A percentile compares a stretch with the other conserved stretches of the same genome.
Conservation (phyloP, 768 basidiomycete species). For the Filobasidium floriforme region DNA sequence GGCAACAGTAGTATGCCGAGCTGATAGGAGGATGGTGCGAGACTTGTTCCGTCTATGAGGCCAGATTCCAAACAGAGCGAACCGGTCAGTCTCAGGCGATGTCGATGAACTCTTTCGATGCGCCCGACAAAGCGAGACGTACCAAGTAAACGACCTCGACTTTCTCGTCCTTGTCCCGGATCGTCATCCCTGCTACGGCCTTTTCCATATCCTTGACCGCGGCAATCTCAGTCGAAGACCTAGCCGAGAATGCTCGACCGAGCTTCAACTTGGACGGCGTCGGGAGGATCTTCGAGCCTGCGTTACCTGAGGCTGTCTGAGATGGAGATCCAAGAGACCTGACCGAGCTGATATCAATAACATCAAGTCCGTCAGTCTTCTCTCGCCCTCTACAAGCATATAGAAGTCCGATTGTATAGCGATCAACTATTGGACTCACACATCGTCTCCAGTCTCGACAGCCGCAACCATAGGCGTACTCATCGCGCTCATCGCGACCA, state of each 20-base stretch:
- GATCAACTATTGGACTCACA: too few species aligned
- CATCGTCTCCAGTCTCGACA: constrained; percentile 14
- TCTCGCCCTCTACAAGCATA: neutral
- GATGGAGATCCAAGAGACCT: constrained; percentile 7
- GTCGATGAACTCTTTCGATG: too few species aligned
- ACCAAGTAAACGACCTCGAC: constrained; percentile 65
- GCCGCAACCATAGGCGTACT: constrained; percentile 10
- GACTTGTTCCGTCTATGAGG: constrained; percentile 69
- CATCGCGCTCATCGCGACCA: constrained; percentile 3
- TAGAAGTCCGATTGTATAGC: too few species aligned
- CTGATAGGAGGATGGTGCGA: constrained; percentile 96
- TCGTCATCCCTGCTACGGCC: neutral
- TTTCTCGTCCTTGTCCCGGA: constrained; percentile 38
- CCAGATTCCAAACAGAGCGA: neutral
- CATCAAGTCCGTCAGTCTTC: too few species aligned
- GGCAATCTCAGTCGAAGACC: neutral
- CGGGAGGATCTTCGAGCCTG: neutral
- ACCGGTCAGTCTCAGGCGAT: neutral
- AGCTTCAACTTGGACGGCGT: constrained; percentile 2
- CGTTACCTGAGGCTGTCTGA: neutral
- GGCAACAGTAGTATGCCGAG: constrained; percentile 70
- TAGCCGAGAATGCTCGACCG: neutral
- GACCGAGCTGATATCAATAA: constrained; percentile 19
- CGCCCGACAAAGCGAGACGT: constrained; percentile 18
- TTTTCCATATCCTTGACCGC: neutral